Evolutionary conservation across 805 yeast genomes (phyloP).

Genomic region (Ogataea saltuana): DNA sequence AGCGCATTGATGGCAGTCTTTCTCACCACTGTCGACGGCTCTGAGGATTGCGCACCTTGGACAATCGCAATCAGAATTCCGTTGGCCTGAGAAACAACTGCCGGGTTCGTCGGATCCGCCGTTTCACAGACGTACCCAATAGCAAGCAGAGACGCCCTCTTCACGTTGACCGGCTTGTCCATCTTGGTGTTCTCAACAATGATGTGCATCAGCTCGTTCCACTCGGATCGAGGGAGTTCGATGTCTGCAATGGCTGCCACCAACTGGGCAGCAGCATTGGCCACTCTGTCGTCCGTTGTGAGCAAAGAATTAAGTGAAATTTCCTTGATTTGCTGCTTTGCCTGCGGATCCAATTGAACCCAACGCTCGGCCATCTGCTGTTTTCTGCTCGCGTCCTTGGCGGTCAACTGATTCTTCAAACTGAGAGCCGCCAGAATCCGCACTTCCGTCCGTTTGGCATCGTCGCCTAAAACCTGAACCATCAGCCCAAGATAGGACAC

Average conservation of each 20-base stretch:
- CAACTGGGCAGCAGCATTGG: conserved; percentile 86
- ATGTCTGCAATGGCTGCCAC: conserved; percentile 97
- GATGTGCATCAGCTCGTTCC: conserved; percentile 83
- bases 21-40: conserved; percentile 73
- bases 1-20: conserved; percentile 90
- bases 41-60: conserved; percentile 89
- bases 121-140: conserved; percentile 96
- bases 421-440: conserved; percentile 90
- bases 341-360: conserved; percentile 56
- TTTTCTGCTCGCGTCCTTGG: conserved; percentile 70
- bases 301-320: conserved; percentile 63
- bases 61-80: conserved; percentile 94
- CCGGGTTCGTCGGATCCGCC: conserved; percentile 80
- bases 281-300: conserved; percentile 72
- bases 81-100: conserved; percentile 79
- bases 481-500: conserved; percentile 69
- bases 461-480: conserved; percentile 70
- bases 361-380: conserved; percentile 69
- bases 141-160: conserved; percentile 82
- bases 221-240: conserved; percentile 82
- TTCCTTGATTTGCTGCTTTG: conserved; percentile 65
- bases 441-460: conserved; percentile 67
- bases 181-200: conserved; percentile 85
- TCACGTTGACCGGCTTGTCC: conserved; percentile 74
- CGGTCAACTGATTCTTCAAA: conserved; percentile 81